Evolutionary conservation across 1,284 basidiomycete genomes (phyloP), one percentile per base, ranked within the genome.

Genomic region (Porodaedalea pini): DNA sequence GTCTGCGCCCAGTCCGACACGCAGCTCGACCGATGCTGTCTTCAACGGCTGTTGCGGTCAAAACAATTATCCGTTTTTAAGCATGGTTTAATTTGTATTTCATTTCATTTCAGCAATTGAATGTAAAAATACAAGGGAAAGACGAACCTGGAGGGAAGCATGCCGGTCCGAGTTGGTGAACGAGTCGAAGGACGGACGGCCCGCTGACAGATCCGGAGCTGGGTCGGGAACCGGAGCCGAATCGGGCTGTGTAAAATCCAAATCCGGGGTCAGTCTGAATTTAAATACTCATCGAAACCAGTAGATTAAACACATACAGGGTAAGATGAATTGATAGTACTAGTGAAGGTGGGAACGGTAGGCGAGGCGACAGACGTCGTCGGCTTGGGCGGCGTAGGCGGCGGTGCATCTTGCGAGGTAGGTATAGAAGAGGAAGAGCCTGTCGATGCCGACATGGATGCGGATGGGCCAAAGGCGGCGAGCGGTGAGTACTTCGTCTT

Each of bases 401-500:
- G 47, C 4, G 34, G 41, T 2, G 34, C 47, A 17, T 49, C n/a
- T 2, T 15, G 8, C 10, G 47, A 55, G 17, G 45, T 23, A 10
- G 27, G 21, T 8, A 25, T 25, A n/a, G 44, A 47, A 31, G 23
- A 47, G 3, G 45, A 29, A 29, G 13, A 19, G 2, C 21, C 25
- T 13, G 54, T 41, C 11, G 32, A 45, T 8, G 47, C 40, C 19
- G 56, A 52, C 15, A 48, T 32, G 25, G 37, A 34, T 13, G 19
- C 17, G 13, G 29, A 23, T 11, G 49, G 53, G 2, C 59, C 56
- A 19, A 61, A 61, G 25, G 59, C 59, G 4, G 59, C 59, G 36
- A 61, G 54, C 7, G 59, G 59, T 15, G 59, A 61, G 34, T 61
- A 61, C 51, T 57, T 61, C 29, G 36, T 29, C 23, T 50, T 48